Evolutionary conservation across 192 early-diverging fungal species (phyloP).

Genomic region (Backusella mclennaniae): DNA sequence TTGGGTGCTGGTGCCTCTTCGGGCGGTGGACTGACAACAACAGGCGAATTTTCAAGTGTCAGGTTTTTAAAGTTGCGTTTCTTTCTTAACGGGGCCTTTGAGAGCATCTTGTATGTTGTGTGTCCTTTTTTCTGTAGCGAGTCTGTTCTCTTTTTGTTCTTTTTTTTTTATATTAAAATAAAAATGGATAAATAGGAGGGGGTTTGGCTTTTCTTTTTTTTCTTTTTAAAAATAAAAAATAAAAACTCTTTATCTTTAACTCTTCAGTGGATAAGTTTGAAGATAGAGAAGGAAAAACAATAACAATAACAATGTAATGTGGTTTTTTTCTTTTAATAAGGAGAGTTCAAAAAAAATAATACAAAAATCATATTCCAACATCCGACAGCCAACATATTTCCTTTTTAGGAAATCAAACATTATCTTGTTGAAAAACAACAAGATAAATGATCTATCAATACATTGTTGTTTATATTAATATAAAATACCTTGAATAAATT

Average conservation of each 20-base stretch:
- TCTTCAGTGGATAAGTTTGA: background rate
- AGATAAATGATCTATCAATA: background rate
- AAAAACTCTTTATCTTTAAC: too few species aligned
- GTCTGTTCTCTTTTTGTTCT: background rate
- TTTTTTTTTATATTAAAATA: background rate
- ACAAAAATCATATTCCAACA: background rate
- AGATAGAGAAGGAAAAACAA: background rate
- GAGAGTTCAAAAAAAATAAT: background rate
- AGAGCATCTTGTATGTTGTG: slow-evolving; percentile 1
- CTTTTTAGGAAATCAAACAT: background rate
- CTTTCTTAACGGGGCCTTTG: slow-evolving; percentile 33
- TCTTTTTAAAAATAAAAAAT: background rate
- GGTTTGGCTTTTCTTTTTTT: background rate
- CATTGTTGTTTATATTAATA: background rate
- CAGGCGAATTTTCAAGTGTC: slow-evolving; percentile 46
- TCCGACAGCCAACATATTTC: background rate
- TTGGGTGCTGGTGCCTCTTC: background rate
- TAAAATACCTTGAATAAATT: too few species aligned
- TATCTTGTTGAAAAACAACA: background rate
- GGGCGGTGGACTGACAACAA: slow-evolving; percentile 32
- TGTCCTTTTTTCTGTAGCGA: background rate
- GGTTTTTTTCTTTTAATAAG: background rate
- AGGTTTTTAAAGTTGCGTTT: slow-evolving; percentile 57
- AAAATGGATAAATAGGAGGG: background rate
- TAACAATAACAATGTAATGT: background rate